Evolutionary conservation across 352 stramenopile species (phyloP).

Genomic region (Globisporangium parvum): DNA sequence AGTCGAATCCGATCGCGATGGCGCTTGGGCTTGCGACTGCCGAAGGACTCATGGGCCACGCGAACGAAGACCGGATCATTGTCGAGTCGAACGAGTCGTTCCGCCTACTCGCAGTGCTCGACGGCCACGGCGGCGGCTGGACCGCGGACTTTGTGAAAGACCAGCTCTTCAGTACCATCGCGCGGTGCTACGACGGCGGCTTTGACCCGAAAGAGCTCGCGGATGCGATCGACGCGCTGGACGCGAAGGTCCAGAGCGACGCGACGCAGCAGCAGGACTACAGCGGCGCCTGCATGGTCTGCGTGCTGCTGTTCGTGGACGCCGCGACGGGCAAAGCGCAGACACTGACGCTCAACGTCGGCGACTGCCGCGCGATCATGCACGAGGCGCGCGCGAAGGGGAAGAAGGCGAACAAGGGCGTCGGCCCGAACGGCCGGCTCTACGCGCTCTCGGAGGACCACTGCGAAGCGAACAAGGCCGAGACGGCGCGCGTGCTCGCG

Average conservation of each 20-base stretch:
- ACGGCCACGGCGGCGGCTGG: conserved; percentile 61
- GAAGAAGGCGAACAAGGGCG: conserved; percentile 13
- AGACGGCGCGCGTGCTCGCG: conserved; percentile 50
- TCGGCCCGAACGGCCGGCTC: conserved; percentile 10
- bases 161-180: conserved; percentile 36
- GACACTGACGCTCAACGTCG: conserved; percentile 65
- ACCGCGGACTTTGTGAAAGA: conserved; percentile 54
- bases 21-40: conserved; percentile 34
- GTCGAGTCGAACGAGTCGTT: conserved; percentile 48
- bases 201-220: conserved; percentile 30
- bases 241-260: conserved; percentile 33
- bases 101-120: conserved; percentile 64
- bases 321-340: conserved; percentile 23
- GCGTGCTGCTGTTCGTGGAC: conserved; percentile 46
- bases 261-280: conserved; percentile 36
- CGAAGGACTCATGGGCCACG: conserved; percentile 48
- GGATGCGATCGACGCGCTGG: conserved; percentile 38
- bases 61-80: conserved; percentile 62
- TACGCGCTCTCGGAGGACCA: conserved; percentile 61
- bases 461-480: conserved; percentile 48
- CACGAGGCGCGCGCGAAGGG: conserved; percentile 22
- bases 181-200: conserved; percentile 29
- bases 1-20: conserved; percentile 33
- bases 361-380: conserved; percentile 64
- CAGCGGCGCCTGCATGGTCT: conserved; percentile 63